Evolutionary conservation across 495 filamentous ascomycete genomes (phyloP).

Genomic region (Pyrenopolyporus hunteri): DNA sequence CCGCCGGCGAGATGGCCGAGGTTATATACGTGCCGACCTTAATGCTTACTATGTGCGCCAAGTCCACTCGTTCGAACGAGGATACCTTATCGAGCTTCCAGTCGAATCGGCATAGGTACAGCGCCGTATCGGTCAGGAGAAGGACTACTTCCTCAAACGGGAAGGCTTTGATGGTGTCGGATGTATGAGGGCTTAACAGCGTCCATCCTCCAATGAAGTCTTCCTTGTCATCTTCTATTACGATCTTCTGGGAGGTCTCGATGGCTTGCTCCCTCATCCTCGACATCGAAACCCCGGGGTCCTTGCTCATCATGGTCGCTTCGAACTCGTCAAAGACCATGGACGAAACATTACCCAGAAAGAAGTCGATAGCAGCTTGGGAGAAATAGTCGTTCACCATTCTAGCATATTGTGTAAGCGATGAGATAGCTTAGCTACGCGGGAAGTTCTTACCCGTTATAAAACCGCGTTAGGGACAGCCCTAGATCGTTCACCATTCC

Average conservation of each 20-base stretch:
- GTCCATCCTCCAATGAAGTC: constrained; percentile 88
- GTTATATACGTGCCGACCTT: constrained; percentile 87
- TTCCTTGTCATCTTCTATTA: constrained; percentile 80
- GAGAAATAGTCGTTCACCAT: constrained; percentile 97
- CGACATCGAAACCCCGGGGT: constrained; percentile 83
- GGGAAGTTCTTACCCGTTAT: constrained; percentile 55
- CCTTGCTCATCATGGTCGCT: constrained; percentile 81
- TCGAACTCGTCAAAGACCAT: constrained; percentile 91
- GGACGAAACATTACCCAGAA: constrained; percentile 85
- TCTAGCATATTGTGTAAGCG: constrained; percentile 61
- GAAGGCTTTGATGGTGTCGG: constrained; percentile 69
- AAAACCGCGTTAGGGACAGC: constrained; percentile 76
- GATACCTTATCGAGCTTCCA: constrained; percentile 91
- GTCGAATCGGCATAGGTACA: constrained; percentile 90
- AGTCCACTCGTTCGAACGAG: constrained; percentile 84
- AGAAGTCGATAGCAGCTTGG: constrained; percentile 90
- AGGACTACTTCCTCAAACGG: constrained; percentile 86
- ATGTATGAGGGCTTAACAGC: constrained; percentile 60
- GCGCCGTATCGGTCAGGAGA: constrained; percentile 79
- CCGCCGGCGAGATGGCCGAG: constrained; percentile 73
- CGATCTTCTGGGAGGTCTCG: constrained; percentile 81
- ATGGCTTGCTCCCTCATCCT: constrained; percentile 88
- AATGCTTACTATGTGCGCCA: constrained; percentile 72
- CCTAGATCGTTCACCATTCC: constrained; percentile 94
- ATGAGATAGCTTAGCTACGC: background rate